phyloP scores from a whole-genome alignment of 164 flowering plant species.

The Hamamelis virginiana region DNA sequence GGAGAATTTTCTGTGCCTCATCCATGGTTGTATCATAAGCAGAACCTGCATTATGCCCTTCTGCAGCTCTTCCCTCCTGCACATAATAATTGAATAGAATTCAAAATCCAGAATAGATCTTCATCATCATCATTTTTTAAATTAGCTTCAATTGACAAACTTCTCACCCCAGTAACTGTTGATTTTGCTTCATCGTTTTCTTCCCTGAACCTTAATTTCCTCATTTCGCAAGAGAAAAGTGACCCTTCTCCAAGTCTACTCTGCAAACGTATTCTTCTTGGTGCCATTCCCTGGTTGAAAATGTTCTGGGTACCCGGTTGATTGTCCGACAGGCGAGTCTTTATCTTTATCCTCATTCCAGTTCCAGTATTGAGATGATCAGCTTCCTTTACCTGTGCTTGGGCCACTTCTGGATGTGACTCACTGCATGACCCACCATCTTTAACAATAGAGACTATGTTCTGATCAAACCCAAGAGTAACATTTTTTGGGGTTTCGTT shows the following conservation, averaged over 20 bases:
- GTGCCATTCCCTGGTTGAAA: background rate
- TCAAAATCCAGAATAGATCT: background rate
- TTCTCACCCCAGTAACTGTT: slow-evolving; percentile 31
- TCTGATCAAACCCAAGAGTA: background rate
- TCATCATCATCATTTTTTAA: background rate
- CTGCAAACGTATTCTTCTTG: slow-evolving; percentile 3
- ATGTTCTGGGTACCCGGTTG: too few species aligned
- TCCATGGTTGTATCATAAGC: background rate
- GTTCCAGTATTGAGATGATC: too few species aligned
- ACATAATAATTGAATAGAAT: slow-evolving; percentile 1
- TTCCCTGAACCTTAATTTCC: background rate
- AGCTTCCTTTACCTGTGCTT: too few species aligned
- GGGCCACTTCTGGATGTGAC: too few species aligned
- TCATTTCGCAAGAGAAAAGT: background rate
- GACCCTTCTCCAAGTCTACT: background rate
- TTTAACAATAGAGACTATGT: slow-evolving; percentile 1
- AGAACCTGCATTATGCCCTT: background rate
- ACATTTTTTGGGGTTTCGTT: background rate
- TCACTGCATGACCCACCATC: too few species aligned
- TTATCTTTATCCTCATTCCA: too few species aligned
- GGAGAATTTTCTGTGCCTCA: slow-evolving; percentile 10
- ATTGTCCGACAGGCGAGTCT: too few species aligned
- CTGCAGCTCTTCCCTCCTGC: slow-evolving; percentile 28
- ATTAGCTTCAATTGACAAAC: background rate
- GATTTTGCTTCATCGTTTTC: slow-evolving; percentile 13